Percentiles rank a stretch among this genome's conserved stretches.
Conservation (phyloP, 2,329 filamentous ascomycete species). For the Scedosporium aurantiacum region DNA sequence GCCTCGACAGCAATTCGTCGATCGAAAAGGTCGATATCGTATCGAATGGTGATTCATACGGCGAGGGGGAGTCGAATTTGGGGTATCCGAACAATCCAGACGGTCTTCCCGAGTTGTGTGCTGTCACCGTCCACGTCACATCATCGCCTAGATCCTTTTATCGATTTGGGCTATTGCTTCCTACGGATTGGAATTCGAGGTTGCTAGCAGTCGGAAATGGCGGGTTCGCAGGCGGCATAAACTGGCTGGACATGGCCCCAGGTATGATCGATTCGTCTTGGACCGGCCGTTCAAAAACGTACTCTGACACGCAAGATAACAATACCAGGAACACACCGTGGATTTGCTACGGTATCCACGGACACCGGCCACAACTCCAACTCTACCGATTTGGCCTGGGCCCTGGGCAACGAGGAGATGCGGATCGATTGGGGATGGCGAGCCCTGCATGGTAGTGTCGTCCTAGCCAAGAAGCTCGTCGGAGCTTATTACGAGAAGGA, state of each 20-base stretch:
- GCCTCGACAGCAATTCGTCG: constrained; percentile 4
- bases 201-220: constrained; percentile 22
- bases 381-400: constrained; percentile 8
- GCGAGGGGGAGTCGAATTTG: constrained; percentile 14
- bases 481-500: constrained; percentile 34
- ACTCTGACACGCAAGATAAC: neutral
- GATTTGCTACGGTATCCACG: constrained; percentile 14
- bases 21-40: constrained; percentile 11
- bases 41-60: constrained; percentile 12
- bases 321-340: constrained; percentile 2
- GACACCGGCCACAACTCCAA: constrained; percentile 14
- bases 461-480: constrained; percentile 35
- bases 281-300: neutral
- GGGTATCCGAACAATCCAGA: constrained; percentile 17
- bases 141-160: constrained; percentile 14
- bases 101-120: constrained; percentile 21
- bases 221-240: constrained; percentile 21
- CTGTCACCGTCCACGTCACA: constrained; percentile 18
- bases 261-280: neutral
- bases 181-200: constrained; percentile 19
- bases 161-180: constrained; percentile 22
- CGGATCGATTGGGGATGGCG: constrained; percentile 22
- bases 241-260: constrained; percentile 17
- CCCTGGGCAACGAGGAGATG: constrained; percentile 12
- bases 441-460: constrained; percentile 33